Percentiles rank a stretch among this genome's conserved stretches.
Conservation (phyloP, 169 alveolate species). For the Blepharisma undulans region DNA sequence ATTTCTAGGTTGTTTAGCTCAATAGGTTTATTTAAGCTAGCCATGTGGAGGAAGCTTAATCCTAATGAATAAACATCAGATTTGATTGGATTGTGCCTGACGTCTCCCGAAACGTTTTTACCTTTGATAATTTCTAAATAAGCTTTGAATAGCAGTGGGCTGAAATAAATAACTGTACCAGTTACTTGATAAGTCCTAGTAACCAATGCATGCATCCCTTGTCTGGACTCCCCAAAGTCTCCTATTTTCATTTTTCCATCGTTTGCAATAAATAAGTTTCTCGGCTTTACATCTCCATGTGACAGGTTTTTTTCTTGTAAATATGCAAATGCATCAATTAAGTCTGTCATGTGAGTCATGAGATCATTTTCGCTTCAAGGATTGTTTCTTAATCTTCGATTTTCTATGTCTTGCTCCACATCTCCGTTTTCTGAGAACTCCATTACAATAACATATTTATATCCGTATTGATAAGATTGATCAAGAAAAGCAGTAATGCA, state of each 20-base stretch:
- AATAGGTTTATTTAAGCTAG: conserved; percentile 46
- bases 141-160: conserved; percentile 23
- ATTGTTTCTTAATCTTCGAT: conserved; percentile 10
- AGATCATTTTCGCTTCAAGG: conserved; percentile 8
- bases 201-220: conserved; percentile 29
- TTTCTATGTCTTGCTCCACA: conserved; percentile 34
- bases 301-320: conserved; percentile 24
- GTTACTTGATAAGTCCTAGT: conserved; percentile 38
- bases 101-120: conserved; percentile 36
- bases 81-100: conserved; percentile 79
- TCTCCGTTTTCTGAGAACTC: conserved; percentile 39
- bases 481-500: background rate
- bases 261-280: conserved; percentile 84
- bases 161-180: conserved; percentile 44
- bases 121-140: conserved; percentile 31
- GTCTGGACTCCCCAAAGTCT: conserved; percentile 86
- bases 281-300: conserved; percentile 90
- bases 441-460: conserved; percentile 36
- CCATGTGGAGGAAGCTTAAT: conserved; percentile 68
- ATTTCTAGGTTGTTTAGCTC: conserved; percentile 30
- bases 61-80: conserved; percentile 83
- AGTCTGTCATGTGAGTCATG: background rate
- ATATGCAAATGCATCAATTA: conserved; percentile 39
- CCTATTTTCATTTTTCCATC: conserved; percentile 87
- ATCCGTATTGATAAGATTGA: too few relatives aligned